Base-by-base conservation (phyloP, 495 filamentous ascomycete genomes). In the Monascus purpureus region DNA sequence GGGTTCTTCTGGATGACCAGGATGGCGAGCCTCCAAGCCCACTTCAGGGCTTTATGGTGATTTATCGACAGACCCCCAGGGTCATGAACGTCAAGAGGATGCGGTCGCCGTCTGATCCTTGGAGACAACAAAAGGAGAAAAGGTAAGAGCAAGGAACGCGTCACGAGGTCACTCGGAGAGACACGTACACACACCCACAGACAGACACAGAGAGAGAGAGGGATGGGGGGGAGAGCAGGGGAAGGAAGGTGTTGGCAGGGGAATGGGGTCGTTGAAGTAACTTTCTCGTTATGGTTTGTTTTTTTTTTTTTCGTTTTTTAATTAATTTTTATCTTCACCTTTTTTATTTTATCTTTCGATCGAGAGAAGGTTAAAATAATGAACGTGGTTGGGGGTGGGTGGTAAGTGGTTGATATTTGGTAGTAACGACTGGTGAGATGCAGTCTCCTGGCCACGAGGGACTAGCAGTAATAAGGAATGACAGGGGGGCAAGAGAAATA, bases 381-480 rank as follows among this genome's bases (percentile, higher is more conserved):
- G 13, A 26, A 34, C 13, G 25, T 12, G 19, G 24, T 22, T 24
- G 8, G 29, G 30, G 34, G 29, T 29, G 19, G 18, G 38, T 24
- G 25, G 25, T 30, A 16, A 18, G 28, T 12, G 18, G 27, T 22
- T 22, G 20, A 15, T 20, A 15, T 15, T 19, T 15, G 31, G 14
- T 29, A 28, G 36, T 28, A 37, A 13, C 28, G 27, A 38, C 24
- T 32, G 22, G 33, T 43, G 17, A 39, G 39, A 36, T 39, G 39
- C 29, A 33, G 40, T n/a, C 33, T 33, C 36, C 38, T 33, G 40
- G 36, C 31, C 39, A 31, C 18, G 23, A 16, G 17, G 36, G 27
- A 2, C 13, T 19, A 36, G 22, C 40, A 28, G 30, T 43, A 30
- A 47, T 49, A 51, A 51, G 45, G 48, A 51, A 45, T 32, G 47